Evolutionary conservation across 2,329 filamentous ascomycete genomes (phyloP).

Genomic region (Claviceps monticola): DNA sequence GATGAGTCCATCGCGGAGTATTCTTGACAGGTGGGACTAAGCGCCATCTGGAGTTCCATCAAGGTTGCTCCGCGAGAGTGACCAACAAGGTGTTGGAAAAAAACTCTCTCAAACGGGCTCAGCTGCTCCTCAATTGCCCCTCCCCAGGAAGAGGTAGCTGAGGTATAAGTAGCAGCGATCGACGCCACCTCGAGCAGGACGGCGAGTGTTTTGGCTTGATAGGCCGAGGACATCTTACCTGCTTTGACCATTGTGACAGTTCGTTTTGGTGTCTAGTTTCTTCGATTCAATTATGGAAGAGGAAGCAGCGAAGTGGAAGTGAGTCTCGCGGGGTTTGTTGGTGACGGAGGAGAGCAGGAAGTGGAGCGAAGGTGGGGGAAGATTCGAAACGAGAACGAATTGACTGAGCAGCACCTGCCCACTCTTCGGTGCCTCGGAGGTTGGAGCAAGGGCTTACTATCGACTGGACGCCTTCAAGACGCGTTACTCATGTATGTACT

Average conservation of each 20-base stretch:
- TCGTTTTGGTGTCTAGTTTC: slow-evolving; percentile 21
- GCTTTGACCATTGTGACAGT: slow-evolving; percentile 94
- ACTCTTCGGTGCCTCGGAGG: not conserved
- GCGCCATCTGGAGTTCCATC: slow-evolving; percentile 35
- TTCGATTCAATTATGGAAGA: slow-evolving; percentile 6
- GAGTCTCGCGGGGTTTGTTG: slow-evolving; percentile 3
- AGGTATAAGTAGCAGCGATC: slow-evolving; percentile 11
- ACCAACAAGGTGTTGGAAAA: slow-evolving; percentile 8
- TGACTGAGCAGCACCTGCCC: not conserved
- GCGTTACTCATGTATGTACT: not conserved
- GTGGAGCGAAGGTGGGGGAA: slow-evolving; percentile 7
- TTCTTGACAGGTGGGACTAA: slow-evolving; percentile 5
- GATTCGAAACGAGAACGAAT: slow-evolving; percentile 5
- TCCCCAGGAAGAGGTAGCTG: slow-evolving; percentile 4
- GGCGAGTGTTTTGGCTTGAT: not conserved
- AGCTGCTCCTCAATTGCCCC: slow-evolving; percentile 11
- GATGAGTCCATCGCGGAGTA: slow-evolving; percentile 20
- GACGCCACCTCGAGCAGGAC: not conserved
- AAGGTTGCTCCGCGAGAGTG: slow-evolving; percentile 23
- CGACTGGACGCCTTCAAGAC: not conserved
- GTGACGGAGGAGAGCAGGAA: slow-evolving; percentile 5
- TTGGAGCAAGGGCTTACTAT: not conserved
- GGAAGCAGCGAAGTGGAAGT: not conserved
- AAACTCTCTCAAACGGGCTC: slow-evolving; percentile 51
- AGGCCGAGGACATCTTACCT: slow-evolving; percentile 40